phyloP scores from a whole-genome alignment of 1,284 basidiomycete genomes.

The Salmacisia buchloeana region DNA sequence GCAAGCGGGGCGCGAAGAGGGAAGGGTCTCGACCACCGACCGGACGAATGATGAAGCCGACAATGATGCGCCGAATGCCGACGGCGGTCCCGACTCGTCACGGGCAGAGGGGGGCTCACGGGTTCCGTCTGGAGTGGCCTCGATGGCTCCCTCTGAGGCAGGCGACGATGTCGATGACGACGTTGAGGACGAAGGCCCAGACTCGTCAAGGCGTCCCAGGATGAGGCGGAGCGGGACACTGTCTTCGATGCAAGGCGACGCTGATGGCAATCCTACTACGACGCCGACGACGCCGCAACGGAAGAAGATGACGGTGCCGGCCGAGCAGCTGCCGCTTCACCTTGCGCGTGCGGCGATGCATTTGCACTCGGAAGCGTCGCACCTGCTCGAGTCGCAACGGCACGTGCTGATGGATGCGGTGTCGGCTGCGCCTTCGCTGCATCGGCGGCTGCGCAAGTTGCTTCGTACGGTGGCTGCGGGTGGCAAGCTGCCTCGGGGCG shows the following conservation, averaged over 20 bases:
- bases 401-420: neutral
- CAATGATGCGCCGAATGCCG: neutral
- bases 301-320: neutral
- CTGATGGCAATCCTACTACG: neutral
- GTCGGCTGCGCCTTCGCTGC: neutral
- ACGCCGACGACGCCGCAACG: neutral
- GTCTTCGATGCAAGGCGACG: neutral
- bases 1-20: neutral
- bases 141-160: neutral
- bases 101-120: neutral
- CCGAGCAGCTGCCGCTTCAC: slow-evolving; percentile 1
- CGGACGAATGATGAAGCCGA: neutral
- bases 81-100: neutral
- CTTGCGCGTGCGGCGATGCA: slow-evolving; percentile 5
- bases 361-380: slow-evolving; percentile 2
- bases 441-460: neutral
- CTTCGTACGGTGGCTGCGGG: neutral
- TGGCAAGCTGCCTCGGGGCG: neutral
- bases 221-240: neutral
- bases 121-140: neutral
- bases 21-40: neutral
- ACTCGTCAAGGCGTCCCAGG: neutral
- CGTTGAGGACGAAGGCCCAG: neutral
- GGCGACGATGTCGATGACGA: neutral
- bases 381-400: neutral